Conservation (phyloP, 208 protist genomes). For the Trypanosoma platydactyli region DNA sequence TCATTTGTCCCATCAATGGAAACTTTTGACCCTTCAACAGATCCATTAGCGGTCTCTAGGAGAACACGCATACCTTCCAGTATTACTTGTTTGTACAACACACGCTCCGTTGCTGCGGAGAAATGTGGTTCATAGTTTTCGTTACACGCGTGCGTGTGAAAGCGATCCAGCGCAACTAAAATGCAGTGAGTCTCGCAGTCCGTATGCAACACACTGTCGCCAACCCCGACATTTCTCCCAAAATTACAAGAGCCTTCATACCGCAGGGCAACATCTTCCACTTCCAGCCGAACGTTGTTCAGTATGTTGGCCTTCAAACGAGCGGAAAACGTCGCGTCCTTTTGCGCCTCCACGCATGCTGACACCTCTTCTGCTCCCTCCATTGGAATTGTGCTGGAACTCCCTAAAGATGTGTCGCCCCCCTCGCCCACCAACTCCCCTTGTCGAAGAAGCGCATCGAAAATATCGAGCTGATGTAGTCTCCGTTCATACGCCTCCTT, state of each 20-base stretch:
- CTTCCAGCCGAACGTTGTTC: constrained; percentile 73
- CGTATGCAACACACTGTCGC: background rate
- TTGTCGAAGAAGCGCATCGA: constrained; percentile 44
- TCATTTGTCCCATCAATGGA: constrained; percentile 1
- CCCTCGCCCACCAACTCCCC: constrained; percentile 16
- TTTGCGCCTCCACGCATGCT: constrained; percentile 7
- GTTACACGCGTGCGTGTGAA: constrained; percentile 62
- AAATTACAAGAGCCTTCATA: constrained; percentile 42
- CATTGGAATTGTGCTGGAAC: background rate
- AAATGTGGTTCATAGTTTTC: constrained; percentile 51
- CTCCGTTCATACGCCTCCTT: constrained; percentile 50
- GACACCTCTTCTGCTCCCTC: background rate
- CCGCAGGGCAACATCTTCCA: constrained; percentile 48
- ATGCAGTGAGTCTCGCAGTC: constrained; percentile 15
- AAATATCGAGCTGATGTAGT: constrained; percentile 40
- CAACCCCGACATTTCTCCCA: background rate
- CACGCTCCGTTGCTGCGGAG: constrained; percentile 31
- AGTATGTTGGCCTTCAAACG: constrained; percentile 77
- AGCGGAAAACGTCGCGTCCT: constrained; percentile 61
- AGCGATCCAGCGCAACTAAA: constrained; percentile 37
- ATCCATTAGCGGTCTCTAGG: constrained; percentile 6
- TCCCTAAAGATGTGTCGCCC: background rate
- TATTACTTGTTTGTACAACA: constrained; percentile 54
- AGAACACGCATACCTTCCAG: constrained; percentile 47
- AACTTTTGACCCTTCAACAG: background rate